Conservation (phyloP, 305 asterid species). For the Plantago coronopus region DNA sequence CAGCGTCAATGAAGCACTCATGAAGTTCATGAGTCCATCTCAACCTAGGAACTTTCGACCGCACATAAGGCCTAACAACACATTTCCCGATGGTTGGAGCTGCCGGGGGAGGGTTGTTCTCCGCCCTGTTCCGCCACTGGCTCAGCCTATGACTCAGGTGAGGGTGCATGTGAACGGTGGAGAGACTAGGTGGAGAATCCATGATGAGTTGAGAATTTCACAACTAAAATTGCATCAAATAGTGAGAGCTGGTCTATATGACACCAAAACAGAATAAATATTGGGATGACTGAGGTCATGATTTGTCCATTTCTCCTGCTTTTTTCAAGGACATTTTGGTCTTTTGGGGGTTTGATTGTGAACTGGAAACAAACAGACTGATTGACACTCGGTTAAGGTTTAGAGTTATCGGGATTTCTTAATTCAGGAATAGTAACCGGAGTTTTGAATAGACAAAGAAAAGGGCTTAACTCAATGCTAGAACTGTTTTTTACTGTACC, state of each 20-base stretch:
- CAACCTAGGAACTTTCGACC: conserved; percentile 60
- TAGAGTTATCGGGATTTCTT: too few species aligned
- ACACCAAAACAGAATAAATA: conserved; percentile 47
- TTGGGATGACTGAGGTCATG: conserved; percentile 33
- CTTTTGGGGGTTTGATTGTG: conserved; percentile 26
- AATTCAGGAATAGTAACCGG: too few species aligned
- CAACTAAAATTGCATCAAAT: conserved; percentile 7
- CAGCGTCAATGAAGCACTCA: conserved; percentile 54
- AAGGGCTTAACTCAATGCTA: too few species aligned
- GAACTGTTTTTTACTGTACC: too few species aligned
- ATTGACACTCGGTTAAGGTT: too few species aligned
- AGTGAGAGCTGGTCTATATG: conserved; percentile 25
- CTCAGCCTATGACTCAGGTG: conserved; percentile 1
- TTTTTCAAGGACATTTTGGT: conserved; percentile 40
- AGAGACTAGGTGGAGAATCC: conserved; percentile 36
- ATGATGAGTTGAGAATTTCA: conserved; percentile 10
- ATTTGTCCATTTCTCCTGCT: conserved; percentile 51
- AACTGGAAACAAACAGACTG: too few species aligned
- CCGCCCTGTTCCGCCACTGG: background rate
- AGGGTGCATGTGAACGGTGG: conserved; percentile 7
- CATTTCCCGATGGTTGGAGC: conserved; percentile 7
- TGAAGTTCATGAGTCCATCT: conserved; percentile 71
- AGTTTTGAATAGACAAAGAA: too few species aligned
- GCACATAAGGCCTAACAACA: conserved; percentile 47
- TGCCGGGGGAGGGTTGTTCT: conserved; percentile 3